These are phyloP conservation scores for Cutaneotrichosporon daszewskae DNA, from an alignment of 1,284 basidiomycete species.

Conservation along the genomic window DNA sequence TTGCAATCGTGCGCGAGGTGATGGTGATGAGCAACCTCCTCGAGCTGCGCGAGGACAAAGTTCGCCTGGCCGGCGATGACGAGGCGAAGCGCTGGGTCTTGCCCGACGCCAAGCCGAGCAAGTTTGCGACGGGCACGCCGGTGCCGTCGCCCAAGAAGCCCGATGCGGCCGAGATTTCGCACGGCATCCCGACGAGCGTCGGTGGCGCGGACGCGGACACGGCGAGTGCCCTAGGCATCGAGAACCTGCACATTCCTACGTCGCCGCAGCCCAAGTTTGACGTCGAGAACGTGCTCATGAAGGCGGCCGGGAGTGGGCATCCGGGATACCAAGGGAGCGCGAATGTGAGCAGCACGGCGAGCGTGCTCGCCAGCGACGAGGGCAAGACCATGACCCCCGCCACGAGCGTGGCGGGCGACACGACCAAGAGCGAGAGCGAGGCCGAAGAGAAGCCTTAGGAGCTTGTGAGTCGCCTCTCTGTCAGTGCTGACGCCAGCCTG, in stretches of 20 bases:
- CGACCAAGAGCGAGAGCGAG: slow-evolving; percentile 13
- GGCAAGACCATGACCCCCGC: slow-evolving; percentile 22
- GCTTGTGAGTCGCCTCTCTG: not conserved
- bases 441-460: slow-evolving; percentile 7
- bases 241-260: slow-evolving; percentile 10
- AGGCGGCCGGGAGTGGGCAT: slow-evolving; percentile 14
- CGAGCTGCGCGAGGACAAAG: slow-evolving; percentile 63
- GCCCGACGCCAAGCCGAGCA: slow-evolving; percentile 55
- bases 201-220: not conserved
- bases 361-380: slow-evolving; percentile 18
- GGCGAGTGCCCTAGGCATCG: slow-evolving; percentile 12
- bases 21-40: slow-evolving; percentile 62
- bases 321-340: too few relatives aligned
- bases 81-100: slow-evolving; percentile 64
- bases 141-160: slow-evolving; percentile 15
- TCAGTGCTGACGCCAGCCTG: not conserved
- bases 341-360: slow-evolving; percentile 18
- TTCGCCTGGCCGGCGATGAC: slow-evolving; percentile 58
- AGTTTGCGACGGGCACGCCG: not conserved
- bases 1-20: slow-evolving; percentile 64
- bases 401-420: slow-evolving; percentile 21
- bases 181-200: slow-evolving; percentile 12
- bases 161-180: slow-evolving; percentile 16
- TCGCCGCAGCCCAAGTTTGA: slow-evolving; percentile 21
- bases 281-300: slow-evolving; percentile 41